phyloP scores from a whole-genome alignment of 345 rosid species.

The Gossypium australe region DNA sequence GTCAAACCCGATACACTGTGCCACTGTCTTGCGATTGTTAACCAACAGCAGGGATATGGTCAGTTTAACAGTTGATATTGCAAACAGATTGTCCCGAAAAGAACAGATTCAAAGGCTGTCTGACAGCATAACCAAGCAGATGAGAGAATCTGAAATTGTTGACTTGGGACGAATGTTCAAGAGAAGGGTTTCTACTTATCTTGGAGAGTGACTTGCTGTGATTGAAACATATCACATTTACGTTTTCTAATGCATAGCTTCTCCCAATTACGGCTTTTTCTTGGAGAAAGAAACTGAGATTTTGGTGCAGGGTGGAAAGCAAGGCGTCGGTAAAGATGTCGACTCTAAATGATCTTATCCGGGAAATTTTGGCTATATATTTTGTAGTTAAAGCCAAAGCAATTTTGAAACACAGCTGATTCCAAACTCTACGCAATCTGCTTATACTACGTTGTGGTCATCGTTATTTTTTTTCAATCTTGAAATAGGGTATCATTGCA shows the following conservation, averaged over 20 bases:
- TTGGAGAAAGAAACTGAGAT: not conserved
- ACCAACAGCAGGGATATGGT: constrained; percentile 77
- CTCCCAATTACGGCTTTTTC: not conserved
- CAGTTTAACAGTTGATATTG: constrained; percentile 62
- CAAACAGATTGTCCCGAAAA: constrained; percentile 56
- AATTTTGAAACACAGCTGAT: not conserved
- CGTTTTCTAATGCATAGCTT: not conserved
- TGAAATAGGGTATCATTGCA: too few relatives aligned
- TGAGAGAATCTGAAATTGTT: constrained; percentile 53
- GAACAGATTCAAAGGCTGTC: constrained; percentile 22
- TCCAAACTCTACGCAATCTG: not conserved
- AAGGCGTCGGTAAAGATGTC: not conserved
- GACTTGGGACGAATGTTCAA: constrained; percentile 62
- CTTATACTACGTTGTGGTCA: not conserved
- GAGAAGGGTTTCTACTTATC: constrained; percentile 57
- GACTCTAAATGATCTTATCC: not conserved
- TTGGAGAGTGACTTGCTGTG: constrained; percentile 37
- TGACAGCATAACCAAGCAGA: constrained; percentile 31
- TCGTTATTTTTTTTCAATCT: not conserved
- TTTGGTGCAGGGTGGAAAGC: not conserved
- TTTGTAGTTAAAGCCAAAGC: not conserved
- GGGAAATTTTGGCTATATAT: not conserved
- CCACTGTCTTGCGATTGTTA: constrained; percentile 43
- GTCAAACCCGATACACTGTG: constrained; percentile 52
- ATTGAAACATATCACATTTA: not conserved